These are phyloP conservation scores for Ustilago hordei DNA, from an alignment of 1,284 basidiomycete species.

Conservation along the genomic window DNA sequence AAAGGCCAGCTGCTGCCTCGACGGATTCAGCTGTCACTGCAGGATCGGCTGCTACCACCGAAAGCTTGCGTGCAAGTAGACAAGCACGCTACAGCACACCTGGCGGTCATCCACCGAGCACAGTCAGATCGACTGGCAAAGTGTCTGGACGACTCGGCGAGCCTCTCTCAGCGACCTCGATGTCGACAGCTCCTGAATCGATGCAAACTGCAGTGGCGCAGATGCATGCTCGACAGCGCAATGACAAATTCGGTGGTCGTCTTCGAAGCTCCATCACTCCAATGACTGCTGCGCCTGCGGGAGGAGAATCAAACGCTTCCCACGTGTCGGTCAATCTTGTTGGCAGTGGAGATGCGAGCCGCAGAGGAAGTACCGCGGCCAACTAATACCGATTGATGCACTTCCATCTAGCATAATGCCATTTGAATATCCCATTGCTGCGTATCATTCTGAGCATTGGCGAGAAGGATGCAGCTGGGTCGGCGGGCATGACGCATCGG, in stretches of 20 bases:
- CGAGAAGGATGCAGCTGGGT: background rate
- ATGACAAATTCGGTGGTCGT: slow-evolving; percentile 48
- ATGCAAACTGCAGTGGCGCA: slow-evolving; percentile 49
- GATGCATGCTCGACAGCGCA: slow-evolving; percentile 50
- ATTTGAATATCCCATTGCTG: background rate
- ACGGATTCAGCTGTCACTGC: slow-evolving; percentile 12
- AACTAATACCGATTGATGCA: background rate
- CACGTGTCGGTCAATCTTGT: slow-evolving; percentile 26
- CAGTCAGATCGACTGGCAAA: background rate
- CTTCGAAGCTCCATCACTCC: slow-evolving; percentile 23
- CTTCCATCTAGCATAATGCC: background rate
- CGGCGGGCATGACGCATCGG: background rate
- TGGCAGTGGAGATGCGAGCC: background rate
- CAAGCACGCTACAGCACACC: slow-evolving; percentile 21
- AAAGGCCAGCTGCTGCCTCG: slow-evolving; percentile 10
- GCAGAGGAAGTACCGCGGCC: background rate
- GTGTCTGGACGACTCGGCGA: slow-evolving; percentile 39
- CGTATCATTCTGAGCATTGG: background rate
- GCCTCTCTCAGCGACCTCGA: slow-evolving; percentile 41
- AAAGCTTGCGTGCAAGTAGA: slow-evolving; percentile 2
- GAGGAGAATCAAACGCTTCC: slow-evolving; percentile 15
- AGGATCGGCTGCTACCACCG: slow-evolving; percentile 5
- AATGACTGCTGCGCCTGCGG: background rate
- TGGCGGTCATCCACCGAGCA: background rate
- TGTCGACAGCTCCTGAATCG: slow-evolving; percentile 35